Evolutionary conservation across 495 filamentous ascomycete genomes (phyloP).

Genomic region (Aspergillus coremiiformis): DNA sequence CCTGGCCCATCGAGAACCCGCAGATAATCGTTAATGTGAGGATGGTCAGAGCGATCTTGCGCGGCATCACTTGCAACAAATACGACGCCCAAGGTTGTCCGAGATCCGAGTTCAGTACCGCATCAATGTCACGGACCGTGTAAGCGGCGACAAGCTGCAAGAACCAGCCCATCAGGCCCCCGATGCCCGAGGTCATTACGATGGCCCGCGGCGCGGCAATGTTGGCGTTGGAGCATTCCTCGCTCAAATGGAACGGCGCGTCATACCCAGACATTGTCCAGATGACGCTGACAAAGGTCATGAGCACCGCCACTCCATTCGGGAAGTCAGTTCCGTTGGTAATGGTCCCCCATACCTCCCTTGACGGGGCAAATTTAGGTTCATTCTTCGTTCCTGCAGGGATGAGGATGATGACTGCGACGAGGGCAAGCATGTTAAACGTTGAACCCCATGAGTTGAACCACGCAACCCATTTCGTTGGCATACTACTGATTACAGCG

Average conservation of each 20-base stretch:
- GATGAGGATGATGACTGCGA: conserved; percentile 63
- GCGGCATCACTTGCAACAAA: conserved; percentile 60
- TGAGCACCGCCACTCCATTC: conserved; percentile 61
- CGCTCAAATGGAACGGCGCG: conserved; percentile 66
- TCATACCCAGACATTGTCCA: conserved; percentile 68
- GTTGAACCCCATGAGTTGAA: conserved; percentile 70
- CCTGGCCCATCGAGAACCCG: conserved; percentile 76
- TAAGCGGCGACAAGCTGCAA: conserved; percentile 75
- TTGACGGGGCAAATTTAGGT: conserved; percentile 56
- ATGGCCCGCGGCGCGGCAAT: conserved; percentile 72
- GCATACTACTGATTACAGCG: conserved; percentile 63
- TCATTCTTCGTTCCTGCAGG: conserved; percentile 52
- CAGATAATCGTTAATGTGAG: conserved; percentile 66
- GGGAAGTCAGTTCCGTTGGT: conserved; percentile 65
- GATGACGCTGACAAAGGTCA: conserved; percentile 65
- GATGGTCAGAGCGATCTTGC: conserved; percentile 58
- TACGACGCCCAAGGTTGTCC: conserved; percentile 76
- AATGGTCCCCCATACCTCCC: conserved; percentile 63
- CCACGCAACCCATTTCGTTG: conserved; percentile 66
- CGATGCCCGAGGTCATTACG: conserved; percentile 59
- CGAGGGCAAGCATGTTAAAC: conserved; percentile 64
- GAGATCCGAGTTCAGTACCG: conserved; percentile 53
- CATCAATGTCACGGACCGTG: conserved; percentile 61
- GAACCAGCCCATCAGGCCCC: conserved; percentile 67
- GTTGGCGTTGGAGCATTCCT: conserved; percentile 73